phyloP scores from a whole-genome alignment of 495 filamentous ascomycete species.

The Penicillium canescens region DNA sequence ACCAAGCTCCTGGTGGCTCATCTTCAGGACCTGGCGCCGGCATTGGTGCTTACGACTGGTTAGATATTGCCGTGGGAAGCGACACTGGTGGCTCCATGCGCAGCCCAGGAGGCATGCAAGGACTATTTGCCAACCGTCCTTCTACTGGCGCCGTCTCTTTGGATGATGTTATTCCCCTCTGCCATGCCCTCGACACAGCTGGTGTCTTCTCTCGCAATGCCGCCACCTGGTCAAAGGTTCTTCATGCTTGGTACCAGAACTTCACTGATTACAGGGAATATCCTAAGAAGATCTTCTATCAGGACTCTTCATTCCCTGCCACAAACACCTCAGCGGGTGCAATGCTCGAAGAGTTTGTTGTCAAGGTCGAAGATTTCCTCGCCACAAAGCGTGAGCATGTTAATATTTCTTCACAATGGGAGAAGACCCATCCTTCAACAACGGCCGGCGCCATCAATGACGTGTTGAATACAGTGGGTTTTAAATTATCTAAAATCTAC shows the following conservation, averaged over 20 bases:
- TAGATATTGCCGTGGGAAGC: conserved; percentile 47
- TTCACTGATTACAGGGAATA: conserved; percentile 45
- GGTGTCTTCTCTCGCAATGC: conserved; percentile 51
- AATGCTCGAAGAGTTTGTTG: conserved; percentile 39
- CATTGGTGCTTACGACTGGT: conserved; percentile 41
- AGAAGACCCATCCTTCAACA: conserved; percentile 30
- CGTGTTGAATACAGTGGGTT: conserved; percentile 10
- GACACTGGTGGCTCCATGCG: conserved; percentile 48
- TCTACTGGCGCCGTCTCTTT: conserved; percentile 21
- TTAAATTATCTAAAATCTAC: background rate
- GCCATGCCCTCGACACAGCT: conserved; percentile 45
- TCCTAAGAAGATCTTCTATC: conserved; percentile 44
- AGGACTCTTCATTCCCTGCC: conserved; percentile 14
- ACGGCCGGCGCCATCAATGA: conserved; percentile 31
- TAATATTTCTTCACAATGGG: conserved; percentile 41
- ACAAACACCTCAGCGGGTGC: conserved; percentile 25
- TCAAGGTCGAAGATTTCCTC: conserved; percentile 41
- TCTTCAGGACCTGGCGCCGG: conserved; percentile 40
- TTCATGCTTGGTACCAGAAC: conserved; percentile 44
- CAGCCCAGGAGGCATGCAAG: conserved; percentile 33
- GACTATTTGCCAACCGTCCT: conserved; percentile 36
- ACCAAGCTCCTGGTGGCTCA: conserved; percentile 39
- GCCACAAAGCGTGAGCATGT: conserved; percentile 32
- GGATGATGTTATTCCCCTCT: conserved; percentile 44
- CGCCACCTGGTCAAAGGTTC: conserved; percentile 43